Base-by-base conservation (phyloP, 2,329 filamentous ascomycete species). In the Penicillium sp. region DNA sequence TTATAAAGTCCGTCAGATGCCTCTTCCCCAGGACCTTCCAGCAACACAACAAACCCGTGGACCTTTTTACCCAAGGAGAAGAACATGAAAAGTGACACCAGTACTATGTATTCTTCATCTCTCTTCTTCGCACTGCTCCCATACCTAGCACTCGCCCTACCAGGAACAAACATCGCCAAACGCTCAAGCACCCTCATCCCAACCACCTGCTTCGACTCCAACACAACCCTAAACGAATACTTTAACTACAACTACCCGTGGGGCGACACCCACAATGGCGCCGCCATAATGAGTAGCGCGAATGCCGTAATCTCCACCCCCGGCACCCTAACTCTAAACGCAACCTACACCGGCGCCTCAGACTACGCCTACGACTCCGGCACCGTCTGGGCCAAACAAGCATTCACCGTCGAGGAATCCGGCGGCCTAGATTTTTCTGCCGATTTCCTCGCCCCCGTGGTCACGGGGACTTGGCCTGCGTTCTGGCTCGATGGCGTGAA, bases 181-280 rank as follows among this genome's bases (percentile, higher is more conserved):
- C 64, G 58, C 5, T 59, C 57, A 39, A 62, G 44, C 14, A 68
- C 59, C 14, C 58, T 68, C 16, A 65, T 68, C 33, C 63, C 62
- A n/a, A 61, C 57, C 4, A 58, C 63, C 27, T 67, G 62, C 37
- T 75, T 77, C 57, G 67, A 71, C 58, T 69, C 60, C 44, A 70
- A 69, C 45, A 48, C 67, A 2, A 67, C 59, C 10, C 63, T 75
- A 19, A 69, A 74, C 39, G 49, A 72, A 45, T 75, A 81, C 69
- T 85, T 82, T 73, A 70, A 68, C 53, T 82, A 82, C 70, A 78
- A 81, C 61, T 85, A 86, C 64, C 83, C 82, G 2, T 84, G 83
- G 83, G 83, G 83, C 23, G 80, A 76, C 19, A 80, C 82, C 63
- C 83, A 85, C 72, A 85, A 85, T 64, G 83, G 83, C 42, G 80